phyloP scores from a whole-genome alignment of 139 green algal species.

The Parachlorella kessleri region DNA sequence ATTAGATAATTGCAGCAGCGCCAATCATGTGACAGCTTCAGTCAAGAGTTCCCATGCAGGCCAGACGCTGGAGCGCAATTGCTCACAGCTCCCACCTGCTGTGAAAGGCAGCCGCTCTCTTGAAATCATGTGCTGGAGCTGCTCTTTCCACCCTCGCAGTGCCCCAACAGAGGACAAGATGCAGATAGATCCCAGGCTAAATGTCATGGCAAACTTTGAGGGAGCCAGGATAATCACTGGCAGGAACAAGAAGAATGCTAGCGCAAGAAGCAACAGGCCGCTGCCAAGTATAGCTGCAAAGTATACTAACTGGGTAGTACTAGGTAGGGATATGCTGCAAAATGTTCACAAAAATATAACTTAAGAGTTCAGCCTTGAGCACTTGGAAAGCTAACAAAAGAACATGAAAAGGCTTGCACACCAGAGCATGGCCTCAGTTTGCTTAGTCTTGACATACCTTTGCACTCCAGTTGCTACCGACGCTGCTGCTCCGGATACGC shows the following conservation, averaged over 20 bases:
- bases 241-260: conserved; percentile 92
- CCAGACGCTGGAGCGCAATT: background rate
- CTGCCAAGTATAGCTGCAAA: conserved; percentile 65
- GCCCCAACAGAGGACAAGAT: conserved; percentile 80
- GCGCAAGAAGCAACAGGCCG: conserved; percentile 76
- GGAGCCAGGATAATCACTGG: conserved; percentile 89
- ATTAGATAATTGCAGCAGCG: background rate
- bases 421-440: no score
- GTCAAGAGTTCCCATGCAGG: background rate
- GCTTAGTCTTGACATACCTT: no score
- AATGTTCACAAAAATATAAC: background rate
- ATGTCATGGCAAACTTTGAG: conserved; percentile 95
- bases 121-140: conserved; percentile 86
- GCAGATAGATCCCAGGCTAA: conserved; percentile 82
- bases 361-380: no score
- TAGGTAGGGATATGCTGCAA: conserved; percentile 33
- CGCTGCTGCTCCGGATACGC: background rate
- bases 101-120: conserved; percentile 82
- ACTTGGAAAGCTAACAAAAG: background rate
- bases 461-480: background rate
- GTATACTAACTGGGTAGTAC: conserved; percentile 52
- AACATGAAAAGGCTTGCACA: no score
- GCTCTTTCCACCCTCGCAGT: conserved; percentile 79
- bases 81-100: conserved; percentile 31
- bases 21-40: background rate